phyloP scores from a whole-genome alignment of 129 eudicot species.

The Flaveria ramosissima region DNA sequence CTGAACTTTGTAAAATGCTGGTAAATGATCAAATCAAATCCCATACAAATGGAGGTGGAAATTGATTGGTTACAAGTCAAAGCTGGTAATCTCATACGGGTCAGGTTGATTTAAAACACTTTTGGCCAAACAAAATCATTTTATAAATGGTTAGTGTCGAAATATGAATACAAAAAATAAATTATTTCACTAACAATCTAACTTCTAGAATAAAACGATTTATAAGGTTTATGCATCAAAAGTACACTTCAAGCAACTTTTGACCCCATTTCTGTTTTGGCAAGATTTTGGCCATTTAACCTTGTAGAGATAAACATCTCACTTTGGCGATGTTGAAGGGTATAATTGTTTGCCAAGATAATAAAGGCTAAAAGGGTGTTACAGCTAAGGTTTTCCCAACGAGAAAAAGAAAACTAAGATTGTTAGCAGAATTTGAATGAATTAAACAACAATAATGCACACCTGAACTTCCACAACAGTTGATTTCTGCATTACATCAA shows the following conservation, averaged over 20 bases:
- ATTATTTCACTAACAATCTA: not conserved
- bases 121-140: not conserved
- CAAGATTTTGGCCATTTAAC: not conserved
- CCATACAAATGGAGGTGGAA: not conserved
- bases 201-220: not conserved
- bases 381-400: not conserved
- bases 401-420: not conserved
- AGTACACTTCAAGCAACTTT: not conserved
- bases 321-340: not conserved
- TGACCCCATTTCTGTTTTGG: not conserved
- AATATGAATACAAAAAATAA: not conserved
- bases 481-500: conserved; percentile 51
- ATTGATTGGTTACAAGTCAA: not conserved
- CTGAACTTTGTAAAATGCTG: not conserved
- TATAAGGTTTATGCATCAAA: not conserved
- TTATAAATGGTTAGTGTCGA: not conserved
- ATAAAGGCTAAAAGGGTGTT: not conserved
- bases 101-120: not conserved
- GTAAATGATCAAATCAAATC: not conserved
- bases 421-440: conserved; percentile 14
- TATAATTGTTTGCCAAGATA: not conserved
- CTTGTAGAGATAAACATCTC: not conserved
- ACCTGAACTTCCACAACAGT: conserved; percentile 67
- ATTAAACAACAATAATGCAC: not conserved
- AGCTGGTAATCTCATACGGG: not conserved